Evolutionary conservation across 202 grass and related monocot species (phyloP).

Genomic region (Zizania palustris): DNA sequence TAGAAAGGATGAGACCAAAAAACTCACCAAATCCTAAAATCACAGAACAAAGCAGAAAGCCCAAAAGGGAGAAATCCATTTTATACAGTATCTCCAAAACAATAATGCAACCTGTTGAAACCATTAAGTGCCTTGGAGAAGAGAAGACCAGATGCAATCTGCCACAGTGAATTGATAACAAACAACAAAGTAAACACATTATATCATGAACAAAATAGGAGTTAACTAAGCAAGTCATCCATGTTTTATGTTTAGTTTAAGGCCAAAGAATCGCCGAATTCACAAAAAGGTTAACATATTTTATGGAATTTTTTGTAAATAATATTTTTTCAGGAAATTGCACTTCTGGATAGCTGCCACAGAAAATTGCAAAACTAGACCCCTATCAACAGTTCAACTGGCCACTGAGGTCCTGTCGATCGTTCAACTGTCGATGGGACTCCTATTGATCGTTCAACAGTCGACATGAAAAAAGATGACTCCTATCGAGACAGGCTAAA

Average conservation of each 20-base stretch:
- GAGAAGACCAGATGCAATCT: constrained; percentile 97
- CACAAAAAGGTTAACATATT: background rate
- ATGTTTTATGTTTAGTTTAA: too few species aligned
- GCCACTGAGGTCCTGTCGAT: too few species aligned
- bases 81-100: constrained; percentile 81
- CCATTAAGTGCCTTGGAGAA: constrained; percentile 94
- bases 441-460: too few species aligned
- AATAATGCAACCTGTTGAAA: constrained; percentile 81
- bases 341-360: too few species aligned
- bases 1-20: constrained; percentile 26
- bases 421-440: too few species aligned
- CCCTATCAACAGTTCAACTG: too few species aligned
- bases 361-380: too few species aligned
- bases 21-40: constrained; percentile 89
- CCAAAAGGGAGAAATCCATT: constrained; percentile 89
- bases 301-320: too few species aligned
- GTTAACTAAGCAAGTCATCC: constrained; percentile 10
- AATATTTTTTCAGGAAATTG: too few species aligned
- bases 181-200: constrained; percentile 7
- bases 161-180: constrained; percentile 30
- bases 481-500: too few species aligned
- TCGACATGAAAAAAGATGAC: too few species aligned
- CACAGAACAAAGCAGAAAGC: constrained; percentile 75
- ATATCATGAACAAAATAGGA: constrained; percentile 29
- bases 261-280: too few species aligned